These are phyloP conservation scores for Saposhnikovia divaricata DNA, from an alignment of 129 eudicot genomes.

Conservation along the genomic window DNA sequence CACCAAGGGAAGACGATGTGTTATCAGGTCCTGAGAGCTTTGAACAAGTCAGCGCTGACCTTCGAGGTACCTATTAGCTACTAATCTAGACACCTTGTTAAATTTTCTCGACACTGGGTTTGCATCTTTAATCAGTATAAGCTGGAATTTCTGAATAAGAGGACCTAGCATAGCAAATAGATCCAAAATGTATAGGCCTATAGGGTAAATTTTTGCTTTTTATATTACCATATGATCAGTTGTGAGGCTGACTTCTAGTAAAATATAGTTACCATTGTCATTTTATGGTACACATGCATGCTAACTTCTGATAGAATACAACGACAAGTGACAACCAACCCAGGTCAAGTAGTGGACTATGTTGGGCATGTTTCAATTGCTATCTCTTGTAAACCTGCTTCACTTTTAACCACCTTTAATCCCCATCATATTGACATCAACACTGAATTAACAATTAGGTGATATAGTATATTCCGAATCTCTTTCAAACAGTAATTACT, in stretches of 20 bases:
- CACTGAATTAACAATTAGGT: neutral
- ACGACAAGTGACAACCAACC: neutral
- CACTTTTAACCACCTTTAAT: neutral
- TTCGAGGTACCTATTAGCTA: constrained; percentile 8
- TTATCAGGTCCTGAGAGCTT: constrained; percentile 36
- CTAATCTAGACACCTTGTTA: neutral
- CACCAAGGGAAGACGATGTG: constrained; percentile 42
- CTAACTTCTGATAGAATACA: neutral
- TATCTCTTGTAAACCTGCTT: neutral
- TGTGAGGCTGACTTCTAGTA: neutral
- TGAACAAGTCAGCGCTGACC: constrained; percentile 13
- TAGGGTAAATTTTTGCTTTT: neutral
- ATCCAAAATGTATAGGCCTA: neutral
- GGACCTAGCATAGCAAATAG: neutral
- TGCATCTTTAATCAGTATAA: neutral
- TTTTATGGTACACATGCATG: neutral
- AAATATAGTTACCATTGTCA: no score
- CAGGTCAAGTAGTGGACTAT: neutral
- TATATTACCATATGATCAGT: neutral
- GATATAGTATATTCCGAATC: neutral
- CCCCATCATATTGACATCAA: neutral
- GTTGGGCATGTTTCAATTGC: neutral
- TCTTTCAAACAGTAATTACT: neutral
- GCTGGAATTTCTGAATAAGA: neutral
- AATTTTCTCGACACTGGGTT: no score